Evolutionary conservation across 2,329 filamentous ascomycete species (phyloP).

Genomic region (Diplodia corticola): DNA sequence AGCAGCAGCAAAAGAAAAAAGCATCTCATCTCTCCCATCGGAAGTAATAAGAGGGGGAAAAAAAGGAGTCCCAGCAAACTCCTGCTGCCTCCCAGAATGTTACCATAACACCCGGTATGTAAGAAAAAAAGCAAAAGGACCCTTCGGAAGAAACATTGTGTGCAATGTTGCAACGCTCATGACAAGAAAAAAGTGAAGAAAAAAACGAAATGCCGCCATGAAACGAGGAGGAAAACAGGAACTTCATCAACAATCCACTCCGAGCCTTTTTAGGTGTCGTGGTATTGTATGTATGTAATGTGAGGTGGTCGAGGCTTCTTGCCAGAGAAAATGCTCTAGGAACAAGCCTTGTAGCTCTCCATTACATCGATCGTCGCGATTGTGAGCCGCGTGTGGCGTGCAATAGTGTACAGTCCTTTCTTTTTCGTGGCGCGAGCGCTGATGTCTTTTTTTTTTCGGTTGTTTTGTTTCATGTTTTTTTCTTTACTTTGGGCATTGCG

Average conservation of each 20-base stretch:
- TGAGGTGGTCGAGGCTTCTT: too few relatives aligned
- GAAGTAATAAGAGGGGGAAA: neutral
- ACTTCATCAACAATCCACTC: neutral
- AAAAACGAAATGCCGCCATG: neutral
- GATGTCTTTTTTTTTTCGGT: neutral
- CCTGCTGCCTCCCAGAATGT: neutral
- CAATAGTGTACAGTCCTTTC: neutral
- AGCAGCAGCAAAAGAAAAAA: neutral
- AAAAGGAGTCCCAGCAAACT: neutral
- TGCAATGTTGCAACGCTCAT: conserved; percentile 2
- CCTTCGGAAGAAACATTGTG: neutral
- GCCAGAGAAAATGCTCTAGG: neutral
- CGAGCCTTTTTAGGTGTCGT: neutral
- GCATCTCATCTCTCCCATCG: too few relatives aligned
- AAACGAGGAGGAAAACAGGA: neutral
- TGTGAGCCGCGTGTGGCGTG: neutral
- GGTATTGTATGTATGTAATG: neutral
- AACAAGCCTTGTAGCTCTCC: neutral
- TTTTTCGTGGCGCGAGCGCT: neutral
- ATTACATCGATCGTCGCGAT: neutral
- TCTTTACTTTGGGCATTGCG: too few relatives aligned
- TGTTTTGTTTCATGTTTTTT: neutral
- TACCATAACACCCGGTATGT: neutral
- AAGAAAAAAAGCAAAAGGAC: neutral
- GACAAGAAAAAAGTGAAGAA: neutral